phyloP scores from a whole-genome alignment of 2,329 filamentous ascomycete species.

The Aspergillus floridensis region DNA sequence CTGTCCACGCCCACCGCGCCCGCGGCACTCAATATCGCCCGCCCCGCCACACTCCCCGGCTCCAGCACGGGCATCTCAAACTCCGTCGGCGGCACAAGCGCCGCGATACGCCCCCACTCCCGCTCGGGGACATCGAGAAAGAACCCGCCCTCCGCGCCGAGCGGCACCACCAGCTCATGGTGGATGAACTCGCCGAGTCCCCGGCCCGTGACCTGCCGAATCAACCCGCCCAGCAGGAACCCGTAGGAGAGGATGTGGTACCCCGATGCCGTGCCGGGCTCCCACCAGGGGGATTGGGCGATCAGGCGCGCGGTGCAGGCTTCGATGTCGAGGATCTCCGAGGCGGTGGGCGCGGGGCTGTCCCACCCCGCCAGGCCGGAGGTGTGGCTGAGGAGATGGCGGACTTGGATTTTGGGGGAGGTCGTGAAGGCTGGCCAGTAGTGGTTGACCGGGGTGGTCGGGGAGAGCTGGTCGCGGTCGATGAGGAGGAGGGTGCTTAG shows the following conservation, averaged over 20 bases:
- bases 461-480: slow-evolving; percentile 39
- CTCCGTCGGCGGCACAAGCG: slow-evolving; percentile 31
- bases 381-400: slow-evolving; percentile 44
- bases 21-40: slow-evolving; percentile 30
- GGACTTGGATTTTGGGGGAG: slow-evolving; percentile 44
- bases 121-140: slow-evolving; percentile 45
- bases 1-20: slow-evolving; percentile 14
- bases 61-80: slow-evolving; percentile 16
- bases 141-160: slow-evolving; percentile 45
- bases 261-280: slow-evolving; percentile 43
- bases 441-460: slow-evolving; percentile 38
- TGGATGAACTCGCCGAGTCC: slow-evolving; percentile 44
- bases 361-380: slow-evolving; percentile 39
- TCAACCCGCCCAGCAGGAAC: slow-evolving; percentile 45
- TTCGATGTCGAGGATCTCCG: slow-evolving; percentile 35
- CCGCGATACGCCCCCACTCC: slow-evolving; percentile 43
- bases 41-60: slow-evolving; percentile 29
- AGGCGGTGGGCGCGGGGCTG: slow-evolving; percentile 25
- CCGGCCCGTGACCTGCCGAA: slow-evolving; percentile 43
- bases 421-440: slow-evolving; percentile 50
- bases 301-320: slow-evolving; percentile 36
- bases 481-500: slow-evolving; percentile 42
- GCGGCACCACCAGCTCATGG: slow-evolving; percentile 44
- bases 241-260: slow-evolving; percentile 46
- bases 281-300: slow-evolving; percentile 46